Conservation (phyloP, 306 rosid genomes). For the Lathyrus oleraceus region DNA sequence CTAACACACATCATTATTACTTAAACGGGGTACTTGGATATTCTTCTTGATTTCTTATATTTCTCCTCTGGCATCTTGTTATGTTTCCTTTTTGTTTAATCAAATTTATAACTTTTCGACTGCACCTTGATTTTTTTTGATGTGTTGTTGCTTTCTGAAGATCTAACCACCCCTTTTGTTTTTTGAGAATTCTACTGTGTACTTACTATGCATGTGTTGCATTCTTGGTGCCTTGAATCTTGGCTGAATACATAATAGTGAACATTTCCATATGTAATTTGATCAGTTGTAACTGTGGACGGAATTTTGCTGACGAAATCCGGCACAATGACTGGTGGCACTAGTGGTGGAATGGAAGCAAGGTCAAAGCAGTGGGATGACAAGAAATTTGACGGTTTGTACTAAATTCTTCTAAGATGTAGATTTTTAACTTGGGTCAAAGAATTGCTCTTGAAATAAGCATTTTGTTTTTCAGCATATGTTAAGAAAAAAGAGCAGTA, state of each 20-base stretch:
- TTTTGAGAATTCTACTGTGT: conserved; percentile 11
- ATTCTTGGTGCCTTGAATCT: conserved; percentile 28
- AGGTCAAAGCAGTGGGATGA: conserved; percentile 98
- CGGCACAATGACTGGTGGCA: conserved; percentile 99
- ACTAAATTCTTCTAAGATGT: neutral
- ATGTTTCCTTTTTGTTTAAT: conserved; percentile 13
- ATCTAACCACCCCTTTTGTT: conserved; percentile 14
- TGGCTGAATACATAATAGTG: conserved; percentile 7
- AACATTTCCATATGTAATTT: conserved; percentile 37
- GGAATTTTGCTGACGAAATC: conserved; percentile 93
- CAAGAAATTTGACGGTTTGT: conserved; percentile 88
- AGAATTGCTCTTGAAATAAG: conserved; percentile 35
- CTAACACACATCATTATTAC: conserved; percentile 19
- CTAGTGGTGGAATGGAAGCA: conserved; percentile 99
- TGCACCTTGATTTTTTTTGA: neutral
- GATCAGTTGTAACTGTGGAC: conserved; percentile 91
- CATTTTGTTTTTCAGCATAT: conserved; percentile 50
- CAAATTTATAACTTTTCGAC: conserved; percentile 4
- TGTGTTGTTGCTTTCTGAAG: neutral
- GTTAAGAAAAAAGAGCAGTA: conserved; percentile 78
- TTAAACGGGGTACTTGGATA: conserved; percentile 6
- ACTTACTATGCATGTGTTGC: conserved; percentile 2
- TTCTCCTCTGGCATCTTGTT: conserved; percentile 13
- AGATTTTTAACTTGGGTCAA: neutral
- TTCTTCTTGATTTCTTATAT: conserved; percentile 23